phyloP scores from a whole-genome alignment of 2,329 filamentous ascomycete species.

The Cercospora beticola region DNA sequence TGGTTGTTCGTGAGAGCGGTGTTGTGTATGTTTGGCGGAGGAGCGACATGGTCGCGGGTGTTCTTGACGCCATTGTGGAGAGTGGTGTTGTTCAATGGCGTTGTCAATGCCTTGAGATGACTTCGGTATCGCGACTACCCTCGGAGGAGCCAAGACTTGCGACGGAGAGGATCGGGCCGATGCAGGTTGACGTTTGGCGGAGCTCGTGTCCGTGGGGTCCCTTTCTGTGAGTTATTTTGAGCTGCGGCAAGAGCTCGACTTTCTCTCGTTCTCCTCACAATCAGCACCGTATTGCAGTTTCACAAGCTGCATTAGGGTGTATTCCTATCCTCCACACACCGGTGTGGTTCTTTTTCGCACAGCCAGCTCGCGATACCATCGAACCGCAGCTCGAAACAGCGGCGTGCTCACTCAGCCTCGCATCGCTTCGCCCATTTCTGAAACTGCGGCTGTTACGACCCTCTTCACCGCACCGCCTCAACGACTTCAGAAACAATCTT shows the following conservation, averaged over 20 bases:
- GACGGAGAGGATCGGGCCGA: background rate
- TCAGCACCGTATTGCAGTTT: background rate
- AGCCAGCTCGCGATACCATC: background rate
- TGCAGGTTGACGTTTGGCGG: background rate
- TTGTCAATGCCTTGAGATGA: background rate
- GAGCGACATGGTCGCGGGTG: conserved; percentile 30
- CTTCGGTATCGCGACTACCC: conserved; percentile 4
- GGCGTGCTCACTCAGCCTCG: background rate
- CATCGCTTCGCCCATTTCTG: background rate
- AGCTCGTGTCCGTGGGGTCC: background rate
- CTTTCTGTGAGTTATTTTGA: conserved; percentile 1
- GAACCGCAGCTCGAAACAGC: background rate
- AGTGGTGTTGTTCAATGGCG: background rate
- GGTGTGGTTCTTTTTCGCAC: background rate
- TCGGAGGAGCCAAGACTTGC: conserved; percentile 12
- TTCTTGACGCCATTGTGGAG: conserved; percentile 2
- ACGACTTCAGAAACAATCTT: background rate
- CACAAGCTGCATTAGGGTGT: background rate
- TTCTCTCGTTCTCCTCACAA: background rate
- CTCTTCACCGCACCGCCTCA: background rate
- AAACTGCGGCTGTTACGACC: conserved; percentile 3
- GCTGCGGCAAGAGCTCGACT: background rate
- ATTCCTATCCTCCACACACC: background rate
- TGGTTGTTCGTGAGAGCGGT: conserved; percentile 27
- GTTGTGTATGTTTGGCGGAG: conserved; percentile 20